These are phyloP conservation scores for Willaertia magna DNA, from an alignment of 208 protist genomes.

Conservation along the genomic window DNA sequence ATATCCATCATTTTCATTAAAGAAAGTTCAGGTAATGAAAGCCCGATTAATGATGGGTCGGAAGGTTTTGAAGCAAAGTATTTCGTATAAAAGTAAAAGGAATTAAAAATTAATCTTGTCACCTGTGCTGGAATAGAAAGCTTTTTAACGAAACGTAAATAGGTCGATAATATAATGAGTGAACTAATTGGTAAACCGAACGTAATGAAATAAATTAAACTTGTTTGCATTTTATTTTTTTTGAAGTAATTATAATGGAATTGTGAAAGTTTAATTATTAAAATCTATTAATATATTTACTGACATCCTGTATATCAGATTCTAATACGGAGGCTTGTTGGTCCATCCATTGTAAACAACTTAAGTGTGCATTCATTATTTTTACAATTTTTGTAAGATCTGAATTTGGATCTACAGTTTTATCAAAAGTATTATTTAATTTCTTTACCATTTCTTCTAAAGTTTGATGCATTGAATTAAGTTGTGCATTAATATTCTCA, in stretches of 20 bases:
- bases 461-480: neutral
- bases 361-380: neutral
- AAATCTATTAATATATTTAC: too few species aligned
- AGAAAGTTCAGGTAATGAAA: neutral
- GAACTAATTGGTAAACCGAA: too few species aligned
- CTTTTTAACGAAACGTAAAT: neutral
- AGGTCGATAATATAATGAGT: too few species aligned
- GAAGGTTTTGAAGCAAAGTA: neutral
- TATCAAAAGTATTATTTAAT: neutral
- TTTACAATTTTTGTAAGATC: neutral
- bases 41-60: neutral
- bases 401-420: neutral
- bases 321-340: neutral
- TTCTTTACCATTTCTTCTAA: neutral
- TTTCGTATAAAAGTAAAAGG: neutral
- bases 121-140: neutral
- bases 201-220: too few species aligned
- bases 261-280: too few species aligned
- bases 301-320: neutral
- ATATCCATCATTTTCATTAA: neutral
- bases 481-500: neutral
- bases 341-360: neutral
- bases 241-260: too few species aligned
- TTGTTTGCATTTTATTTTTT: too few species aligned
- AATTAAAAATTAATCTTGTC: neutral